Evolutionary conservation across 106 monocot species (phyloP).

Genomic region (Triglochin maritima): DNA sequence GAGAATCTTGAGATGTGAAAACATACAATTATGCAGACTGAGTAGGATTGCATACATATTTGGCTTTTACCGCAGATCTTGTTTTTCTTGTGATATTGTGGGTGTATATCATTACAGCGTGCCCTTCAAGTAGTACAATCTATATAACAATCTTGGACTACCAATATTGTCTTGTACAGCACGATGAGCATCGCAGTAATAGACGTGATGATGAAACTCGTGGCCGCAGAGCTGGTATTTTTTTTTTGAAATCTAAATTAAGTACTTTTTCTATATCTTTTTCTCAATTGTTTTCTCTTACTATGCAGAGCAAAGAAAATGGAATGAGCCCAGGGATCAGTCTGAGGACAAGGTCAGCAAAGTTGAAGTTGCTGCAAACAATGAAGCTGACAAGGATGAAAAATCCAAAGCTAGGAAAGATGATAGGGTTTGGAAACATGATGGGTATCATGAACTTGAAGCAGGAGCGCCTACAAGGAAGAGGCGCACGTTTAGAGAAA

Average conservation of each 20-base stretch:
- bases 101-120: too few relatives aligned
- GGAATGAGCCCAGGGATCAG: conserved; percentile 30
- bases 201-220: conserved; percentile 45
- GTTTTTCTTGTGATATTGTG: too few relatives aligned
- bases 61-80: too few relatives aligned
- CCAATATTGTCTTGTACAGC: conserved; percentile 75
- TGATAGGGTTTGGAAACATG: conserved; percentile 45
- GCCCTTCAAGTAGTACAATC: too few relatives aligned
- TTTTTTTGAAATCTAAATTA: not conserved
- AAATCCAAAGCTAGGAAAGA: conserved; percentile 9
- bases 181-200: conserved; percentile 52
- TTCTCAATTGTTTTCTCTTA: not conserved
- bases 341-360: conserved; percentile 6
- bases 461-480: conserved; percentile 29
- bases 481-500: conserved; percentile 60
- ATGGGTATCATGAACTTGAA: conserved; percentile 45
- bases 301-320: conserved; percentile 36
- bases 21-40: too few relatives aligned
- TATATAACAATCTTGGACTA: conserved; percentile 57
- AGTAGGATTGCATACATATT: too few relatives aligned
- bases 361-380: conserved; percentile 11
- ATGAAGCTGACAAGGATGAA: conserved; percentile 8
- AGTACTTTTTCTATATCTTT: not conserved
- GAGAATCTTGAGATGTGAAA: too few relatives aligned
- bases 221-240: conserved; percentile 36